phyloP scores from a whole-genome alignment of 495 filamentous ascomycete species.

The Oleoguttula mirabilis region DNA sequence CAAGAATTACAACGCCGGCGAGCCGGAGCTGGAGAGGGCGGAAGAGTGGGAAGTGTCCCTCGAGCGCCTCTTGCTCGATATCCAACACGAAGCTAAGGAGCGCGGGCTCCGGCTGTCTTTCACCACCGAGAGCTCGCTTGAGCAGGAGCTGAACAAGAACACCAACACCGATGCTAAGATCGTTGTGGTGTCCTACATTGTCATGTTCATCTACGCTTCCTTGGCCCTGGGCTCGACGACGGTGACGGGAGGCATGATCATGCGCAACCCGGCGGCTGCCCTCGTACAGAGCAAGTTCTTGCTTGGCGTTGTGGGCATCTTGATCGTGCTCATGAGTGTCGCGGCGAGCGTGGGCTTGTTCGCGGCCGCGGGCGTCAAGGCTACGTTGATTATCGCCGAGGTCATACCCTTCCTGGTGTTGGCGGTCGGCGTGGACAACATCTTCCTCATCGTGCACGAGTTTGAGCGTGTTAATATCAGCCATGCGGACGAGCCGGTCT shows the following conservation, averaged over 20 bases:
- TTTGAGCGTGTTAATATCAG: constrained; percentile 89
- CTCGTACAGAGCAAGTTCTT: constrained; percentile 93
- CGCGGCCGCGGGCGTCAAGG: constrained; percentile 77
- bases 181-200: constrained; percentile 89
- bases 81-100: constrained; percentile 68
- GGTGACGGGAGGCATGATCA: constrained; percentile 56
- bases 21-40: constrained; percentile 52
- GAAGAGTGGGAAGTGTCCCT: constrained; percentile 83
- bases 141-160: constrained; percentile 88
- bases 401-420: constrained; percentile 96
- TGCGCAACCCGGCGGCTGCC: constrained; percentile 67
- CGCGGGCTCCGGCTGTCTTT: constrained; percentile 79
- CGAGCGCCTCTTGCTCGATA: constrained; percentile 51
- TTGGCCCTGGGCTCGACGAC: constrained; percentile 81
- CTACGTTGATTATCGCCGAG: constrained; percentile 93
- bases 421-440: constrained; percentile 95
- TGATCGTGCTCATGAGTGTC: constrained; percentile 95
- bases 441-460: constrained; percentile 96
- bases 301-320: constrained; percentile 77
- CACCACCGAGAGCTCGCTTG: constrained; percentile 84
- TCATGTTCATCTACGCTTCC: constrained; percentile 97
- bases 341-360: constrained; percentile 89
- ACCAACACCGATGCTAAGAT: constrained; percentile 98
- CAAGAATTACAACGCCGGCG: constrained; percentile 69
- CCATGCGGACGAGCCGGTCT: constrained; percentile 74